Base-by-base conservation (phyloP, 2,329 filamentous ascomycete genomes). In the Rhexocercosporidium sp. region DNA sequence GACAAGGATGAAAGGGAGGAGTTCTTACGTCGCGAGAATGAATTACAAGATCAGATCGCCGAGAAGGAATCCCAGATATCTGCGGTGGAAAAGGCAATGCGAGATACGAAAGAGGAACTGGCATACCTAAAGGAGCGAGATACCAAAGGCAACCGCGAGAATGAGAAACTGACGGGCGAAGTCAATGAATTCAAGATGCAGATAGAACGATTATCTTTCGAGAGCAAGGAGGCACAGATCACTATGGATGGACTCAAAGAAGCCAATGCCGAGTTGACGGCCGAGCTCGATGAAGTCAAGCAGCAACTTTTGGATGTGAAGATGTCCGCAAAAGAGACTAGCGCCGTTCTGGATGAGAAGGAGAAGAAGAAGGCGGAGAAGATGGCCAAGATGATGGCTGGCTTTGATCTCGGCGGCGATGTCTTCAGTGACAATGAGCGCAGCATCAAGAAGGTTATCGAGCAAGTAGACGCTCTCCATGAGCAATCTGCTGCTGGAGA, bases 351-450 rank as follows among this genome's bases (percentile, higher is more conserved):
- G 22, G 95, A 98, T 74, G 96, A 98, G 81, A 99, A 99, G 85
- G 96, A 98, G 81, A 95, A 94, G 85, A 94, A 94, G 83, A 99
- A 99, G 86, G 93, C 94, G 0, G 96, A 99, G 82, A 96, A 96
- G 81, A 99, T 99, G 96, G 96, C 96, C 51, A 92, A 97, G 86
- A 99, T 99, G 96, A 97, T 99, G 95, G 96, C 96, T 67, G 94
- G 95, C 3, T 98, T 99, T 75, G 95, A 99, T 76, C 87, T 99
- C 39, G 95, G 94, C 53, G 91, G 92, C 59, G 94, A 97, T 66
- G 90, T 96, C 37, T 97, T 98, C 79, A 97, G 94, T 73, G 92
- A 96, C 66, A 97, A 97, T 74, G 96, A 99, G 79, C 88, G 90
- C 70, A 90, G 89, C 60, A 92, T 99, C 66, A 89, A 92, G 67